Evolutionary conservation across 2,329 filamentous ascomycete species (phyloP), one percentile per base, ranked within the genome.

Genomic region (Aspergillus transmontanensis): DNA sequence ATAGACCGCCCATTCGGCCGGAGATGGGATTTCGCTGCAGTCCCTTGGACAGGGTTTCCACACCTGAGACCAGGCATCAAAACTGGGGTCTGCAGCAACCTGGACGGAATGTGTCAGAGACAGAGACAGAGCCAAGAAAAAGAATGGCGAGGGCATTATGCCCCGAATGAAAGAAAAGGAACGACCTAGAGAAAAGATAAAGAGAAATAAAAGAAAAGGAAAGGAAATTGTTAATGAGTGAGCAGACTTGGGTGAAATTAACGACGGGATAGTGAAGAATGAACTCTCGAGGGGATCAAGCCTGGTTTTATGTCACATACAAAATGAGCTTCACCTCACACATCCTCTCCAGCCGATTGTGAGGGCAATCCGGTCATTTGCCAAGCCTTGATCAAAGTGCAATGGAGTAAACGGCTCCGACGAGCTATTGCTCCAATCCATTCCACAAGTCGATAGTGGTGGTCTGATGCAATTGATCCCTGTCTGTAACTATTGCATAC

Each of bases 61-160:
- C 36, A 41, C 2, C 6, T 41, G 36, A 5, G 36, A 19, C 36
- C 54, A 57, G n/a, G 34, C 54, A 57, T 57, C 54, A 39, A 23
- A 36, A 32, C 23, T 57, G 14, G 54, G 54, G 2, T 23, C 54
- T 57, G 54, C 54, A 41, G n/a, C 21, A 28, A 30, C 39, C 23
- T 57, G 54, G 39, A 32, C 14, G n/a, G 54, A 57, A 57, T 21
- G 34, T 57, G 32, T 41, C 26, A 41, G 54, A 43, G 34, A n/a
- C 19, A 36, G 21, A 57, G 36, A 39, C 54, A 39, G 30, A 39
- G 39, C 30, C 16, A 36, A 19, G 32, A 23, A 36, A 41, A 57
- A 28, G 34, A 41, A 28, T 57, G 54, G 39, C 21, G 11, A 36
- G 30, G 26, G 30, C 54, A 57, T 57, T 32, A 12, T 39, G 30